Evolutionary conservation across 1,139 yeast genomes (phyloP).

Genomic region (Diutina mesorugosa): DNA sequence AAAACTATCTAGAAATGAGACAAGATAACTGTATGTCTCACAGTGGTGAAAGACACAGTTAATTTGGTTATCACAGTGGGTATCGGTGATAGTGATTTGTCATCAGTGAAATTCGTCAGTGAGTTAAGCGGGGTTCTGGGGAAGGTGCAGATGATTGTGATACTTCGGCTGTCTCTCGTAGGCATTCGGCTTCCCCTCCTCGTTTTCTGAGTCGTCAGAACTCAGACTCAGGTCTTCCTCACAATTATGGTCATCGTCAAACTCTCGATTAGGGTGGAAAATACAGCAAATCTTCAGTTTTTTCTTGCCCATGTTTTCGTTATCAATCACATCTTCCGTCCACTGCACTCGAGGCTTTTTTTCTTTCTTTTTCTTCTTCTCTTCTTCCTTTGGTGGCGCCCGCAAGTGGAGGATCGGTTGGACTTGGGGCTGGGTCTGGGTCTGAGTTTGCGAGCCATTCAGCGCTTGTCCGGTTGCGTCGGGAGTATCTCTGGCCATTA

Average conservation of each 20-base stretch:
- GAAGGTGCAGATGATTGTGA: conserved; percentile 14
- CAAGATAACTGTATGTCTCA: no score
- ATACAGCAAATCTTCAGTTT: conserved; percentile 93
- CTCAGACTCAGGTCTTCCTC: conserved; percentile 9
- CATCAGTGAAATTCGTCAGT: no score
- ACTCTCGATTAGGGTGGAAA: conserved; percentile 71
- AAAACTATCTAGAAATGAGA: no score
- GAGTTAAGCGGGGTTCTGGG: background rate
- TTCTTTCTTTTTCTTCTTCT: background rate
- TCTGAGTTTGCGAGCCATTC: background rate
- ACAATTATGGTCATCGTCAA: conserved; percentile 22
- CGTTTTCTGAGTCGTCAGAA: conserved; percentile 17
- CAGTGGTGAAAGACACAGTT: no score
- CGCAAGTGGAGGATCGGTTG: background rate
- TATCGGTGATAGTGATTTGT: no score
- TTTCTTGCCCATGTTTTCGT: conserved; percentile 77
- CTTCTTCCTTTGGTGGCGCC: background rate
- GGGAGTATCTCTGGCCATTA: background rate
- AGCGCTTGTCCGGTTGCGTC: background rate
- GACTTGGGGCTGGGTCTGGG: background rate
- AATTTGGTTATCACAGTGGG: no score
- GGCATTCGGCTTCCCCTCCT: conserved; percentile 43
- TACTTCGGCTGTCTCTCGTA: conserved; percentile 66
- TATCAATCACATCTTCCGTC: conserved; percentile 79
- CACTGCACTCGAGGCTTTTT: conserved; percentile 51